phyloP scores from a whole-genome alignment of 192 early-diverging fungal species.

The Coemansia sp. region DNA sequence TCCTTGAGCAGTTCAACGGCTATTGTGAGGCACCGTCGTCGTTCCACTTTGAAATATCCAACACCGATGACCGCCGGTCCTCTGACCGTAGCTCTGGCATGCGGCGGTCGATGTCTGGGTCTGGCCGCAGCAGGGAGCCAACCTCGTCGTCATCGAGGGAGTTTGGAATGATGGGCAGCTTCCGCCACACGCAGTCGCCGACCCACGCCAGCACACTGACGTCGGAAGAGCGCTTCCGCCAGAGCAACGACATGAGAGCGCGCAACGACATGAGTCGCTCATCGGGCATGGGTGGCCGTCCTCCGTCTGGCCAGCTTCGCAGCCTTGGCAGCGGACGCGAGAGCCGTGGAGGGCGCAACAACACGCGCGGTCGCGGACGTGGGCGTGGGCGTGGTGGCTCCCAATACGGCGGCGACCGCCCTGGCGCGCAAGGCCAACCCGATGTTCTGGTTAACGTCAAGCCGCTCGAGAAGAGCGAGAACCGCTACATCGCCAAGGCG shows the following conservation, averaged over 20 bases:
- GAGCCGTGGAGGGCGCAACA: slow-evolving; percentile 58
- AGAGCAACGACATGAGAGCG: slow-evolving; percentile 45
- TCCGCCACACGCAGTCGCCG: slow-evolving; percentile 29
- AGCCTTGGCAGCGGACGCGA: slow-evolving; percentile 57
- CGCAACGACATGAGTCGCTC: slow-evolving; percentile 28
- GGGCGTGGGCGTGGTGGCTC: slow-evolving; percentile 61
- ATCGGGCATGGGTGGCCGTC: slow-evolving; percentile 37
- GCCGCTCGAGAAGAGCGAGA: slow-evolving; percentile 77
- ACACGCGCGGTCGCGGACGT: slow-evolving; percentile 55
- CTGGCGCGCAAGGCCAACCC: neutral
- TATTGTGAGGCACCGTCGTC: slow-evolving; percentile 65
- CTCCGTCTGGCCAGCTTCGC: slow-evolving; percentile 50
- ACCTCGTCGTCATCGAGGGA: slow-evolving; percentile 21
- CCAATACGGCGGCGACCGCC: slow-evolving; percentile 38
- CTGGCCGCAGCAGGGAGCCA: slow-evolving; percentile 41
- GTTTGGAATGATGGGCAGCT: slow-evolving; percentile 54
- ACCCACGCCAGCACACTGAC: slow-evolving; percentile 20
- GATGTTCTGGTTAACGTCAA: slow-evolving; percentile 64
- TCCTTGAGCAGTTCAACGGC: slow-evolving; percentile 75
- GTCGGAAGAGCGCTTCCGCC: slow-evolving; percentile 49
- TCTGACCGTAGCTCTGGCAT: slow-evolving; percentile 49
- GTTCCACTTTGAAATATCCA: slow-evolving; percentile 53
- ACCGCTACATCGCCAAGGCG: slow-evolving; percentile 68
- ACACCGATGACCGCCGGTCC: slow-evolving; percentile 51
- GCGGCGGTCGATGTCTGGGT: slow-evolving; percentile 42